Percentiles rank a stretch among this genome's conserved stretches.
phyloP scores from a whole-genome alignment of 176 grass and related monocot species.

The Saccharum spontaneum region DNA sequence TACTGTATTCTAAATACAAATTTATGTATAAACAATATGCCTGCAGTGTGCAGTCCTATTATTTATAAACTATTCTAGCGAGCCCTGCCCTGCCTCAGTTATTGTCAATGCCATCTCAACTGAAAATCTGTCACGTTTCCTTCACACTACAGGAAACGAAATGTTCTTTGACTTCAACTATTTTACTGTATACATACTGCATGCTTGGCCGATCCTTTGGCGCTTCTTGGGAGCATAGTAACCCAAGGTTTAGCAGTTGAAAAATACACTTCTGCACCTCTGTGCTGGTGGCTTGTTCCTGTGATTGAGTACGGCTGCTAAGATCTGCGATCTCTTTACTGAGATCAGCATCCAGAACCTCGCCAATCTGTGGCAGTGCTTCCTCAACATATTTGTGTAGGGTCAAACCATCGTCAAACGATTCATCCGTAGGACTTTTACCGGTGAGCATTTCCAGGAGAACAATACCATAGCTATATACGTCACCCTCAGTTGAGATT shows the following conservation, averaged over 20 bases:
- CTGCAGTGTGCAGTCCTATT: no score
- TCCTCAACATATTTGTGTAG: not conserved
- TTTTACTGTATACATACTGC: not conserved
- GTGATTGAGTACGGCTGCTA: not conserved
- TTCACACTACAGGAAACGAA: not conserved
- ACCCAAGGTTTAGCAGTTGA: conserved; percentile 29
- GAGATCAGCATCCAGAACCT: conserved; percentile 16
- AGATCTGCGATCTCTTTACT: not conserved
- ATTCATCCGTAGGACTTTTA: not conserved
- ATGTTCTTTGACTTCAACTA: conserved; percentile 18
- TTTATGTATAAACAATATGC: no score
- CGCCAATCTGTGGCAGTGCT: not conserved
- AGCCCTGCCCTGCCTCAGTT: no score
- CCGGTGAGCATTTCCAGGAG: not conserved
- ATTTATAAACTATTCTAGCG: no score
- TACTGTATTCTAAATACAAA: no score
- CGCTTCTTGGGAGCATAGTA: conserved; percentile 19
- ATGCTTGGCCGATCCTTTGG: conserved; percentile 31
- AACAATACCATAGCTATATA: conserved; percentile 29
- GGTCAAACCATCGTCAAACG: not conserved
- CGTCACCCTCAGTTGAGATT: conserved; percentile 29
- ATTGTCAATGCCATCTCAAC: not conserved
- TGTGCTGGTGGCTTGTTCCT: not conserved
- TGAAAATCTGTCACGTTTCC: not conserved
- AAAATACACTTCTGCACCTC: conserved; percentile 13